Evolutionary conservation across 768 basidiomycete genomes (phyloP).

Genomic region (Gloeophyllum trabeum): DNA sequence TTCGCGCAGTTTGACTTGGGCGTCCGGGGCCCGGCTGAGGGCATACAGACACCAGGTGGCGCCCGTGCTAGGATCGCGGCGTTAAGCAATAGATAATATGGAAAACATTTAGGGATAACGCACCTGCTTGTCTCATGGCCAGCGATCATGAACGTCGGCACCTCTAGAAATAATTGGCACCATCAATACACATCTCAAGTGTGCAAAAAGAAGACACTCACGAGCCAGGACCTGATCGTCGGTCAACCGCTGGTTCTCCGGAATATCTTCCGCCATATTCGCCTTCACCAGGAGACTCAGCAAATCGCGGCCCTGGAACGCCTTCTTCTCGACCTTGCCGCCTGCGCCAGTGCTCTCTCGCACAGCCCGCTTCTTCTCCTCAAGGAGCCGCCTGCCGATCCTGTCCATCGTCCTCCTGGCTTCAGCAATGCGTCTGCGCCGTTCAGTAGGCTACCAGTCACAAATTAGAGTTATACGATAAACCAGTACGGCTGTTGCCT

Average conservation of each 20-base stretch:
- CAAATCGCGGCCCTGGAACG: conserved; percentile 29
- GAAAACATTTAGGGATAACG: neutral
- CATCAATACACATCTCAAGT: neutral
- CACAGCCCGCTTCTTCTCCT: conserved; percentile 14
- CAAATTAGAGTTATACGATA: neutral
- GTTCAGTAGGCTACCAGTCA: neutral
- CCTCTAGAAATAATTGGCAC: conserved; percentile 10
- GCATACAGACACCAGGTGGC: conserved; percentile 22
- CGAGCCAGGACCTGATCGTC: neutral
- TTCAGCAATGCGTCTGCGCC: neutral
- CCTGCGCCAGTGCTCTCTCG: conserved; percentile 12
- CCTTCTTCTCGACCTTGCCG: conserved; percentile 15
- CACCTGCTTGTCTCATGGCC: conserved; percentile 17
- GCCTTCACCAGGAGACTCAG: conserved; percentile 43
- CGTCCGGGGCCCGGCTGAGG: conserved; percentile 19
- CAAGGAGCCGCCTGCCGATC: conserved; percentile 10
- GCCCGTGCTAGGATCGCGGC: conserved; percentile 5
- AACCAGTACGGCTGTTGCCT: neutral
- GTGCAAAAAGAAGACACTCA: neutral
- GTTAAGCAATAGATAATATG: neutral
- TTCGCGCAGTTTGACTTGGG: conserved; percentile 23
- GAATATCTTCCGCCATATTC: conserved; percentile 42
- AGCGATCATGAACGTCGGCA: conserved; percentile 19
- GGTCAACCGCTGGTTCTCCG: conserved; percentile 4
- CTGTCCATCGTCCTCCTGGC: conserved; percentile 7